These are phyloP conservation scores for Candida sojae DNA, from an alignment of 1,139 yeast species.

Conservation along the genomic window DNA sequence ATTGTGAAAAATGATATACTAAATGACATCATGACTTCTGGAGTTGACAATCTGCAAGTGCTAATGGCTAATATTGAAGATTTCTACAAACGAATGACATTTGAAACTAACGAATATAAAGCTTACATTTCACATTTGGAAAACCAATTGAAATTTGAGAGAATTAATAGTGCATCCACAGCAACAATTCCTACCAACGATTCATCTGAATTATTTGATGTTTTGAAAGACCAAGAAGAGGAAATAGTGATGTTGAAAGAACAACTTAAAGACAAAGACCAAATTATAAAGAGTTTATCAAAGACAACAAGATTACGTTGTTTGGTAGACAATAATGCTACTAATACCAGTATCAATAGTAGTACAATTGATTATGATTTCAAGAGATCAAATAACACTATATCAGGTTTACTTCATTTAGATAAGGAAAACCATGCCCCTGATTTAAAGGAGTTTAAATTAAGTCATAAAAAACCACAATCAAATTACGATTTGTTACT, in stretches of 20 bases:
- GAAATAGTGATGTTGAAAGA: constrained; percentile 69
- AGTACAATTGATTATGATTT: not conserved
- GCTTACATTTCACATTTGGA: constrained; percentile 67
- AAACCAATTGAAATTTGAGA: constrained; percentile 43
- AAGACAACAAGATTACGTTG: constrained; percentile 57
- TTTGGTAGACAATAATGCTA: constrained; percentile 33
- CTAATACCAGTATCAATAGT: not conserved
- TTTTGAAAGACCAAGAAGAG: constrained; percentile 63
- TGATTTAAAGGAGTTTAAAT: constrained; percentile 24
- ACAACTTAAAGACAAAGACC: constrained; percentile 67
- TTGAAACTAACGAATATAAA: constrained; percentile 62
- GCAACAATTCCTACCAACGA: not conserved
- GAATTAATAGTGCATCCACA: not conserved
- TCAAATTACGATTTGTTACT: constrained; percentile 12
- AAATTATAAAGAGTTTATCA: constrained; percentile 72
- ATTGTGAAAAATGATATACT: constrained; percentile 56
- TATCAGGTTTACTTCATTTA: not conserved
- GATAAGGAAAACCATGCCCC: constrained; percentile 22
- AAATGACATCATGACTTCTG: constrained; percentile 49
- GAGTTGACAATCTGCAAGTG: constrained; percentile 32
- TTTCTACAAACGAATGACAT: constrained; percentile 41
- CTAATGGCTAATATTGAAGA: constrained; percentile 51
- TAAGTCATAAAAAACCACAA: constrained; percentile 21
- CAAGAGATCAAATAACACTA: constrained; percentile 1
- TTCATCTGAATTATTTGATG: constrained; percentile 11